Percentiles rank a stretch among this genome's conserved stretches.
phyloP scores from a whole-genome alignment of 1,284 basidiomycete genomes.

The Trichosporon sp. region DNA sequence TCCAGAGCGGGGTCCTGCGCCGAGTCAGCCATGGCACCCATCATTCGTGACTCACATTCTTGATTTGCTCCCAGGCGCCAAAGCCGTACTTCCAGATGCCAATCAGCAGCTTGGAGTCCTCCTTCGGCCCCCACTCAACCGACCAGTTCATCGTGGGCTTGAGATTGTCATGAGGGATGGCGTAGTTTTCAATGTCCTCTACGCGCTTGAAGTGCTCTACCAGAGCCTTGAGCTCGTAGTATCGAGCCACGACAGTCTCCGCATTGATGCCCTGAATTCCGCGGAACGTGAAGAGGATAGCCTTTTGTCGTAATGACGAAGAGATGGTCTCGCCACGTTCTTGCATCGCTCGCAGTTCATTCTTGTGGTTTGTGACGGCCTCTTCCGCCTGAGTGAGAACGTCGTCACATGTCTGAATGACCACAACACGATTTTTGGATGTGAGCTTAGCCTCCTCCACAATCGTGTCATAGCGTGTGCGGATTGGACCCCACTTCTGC shows the following conservation, averaged over 20 bases:
- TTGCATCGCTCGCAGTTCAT: constrained; percentile 66
- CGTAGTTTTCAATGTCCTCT: constrained; percentile 73
- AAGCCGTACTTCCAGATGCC: constrained; percentile 93
- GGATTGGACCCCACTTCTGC: constrained; percentile 96
- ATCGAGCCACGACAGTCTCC: constrained; percentile 86
- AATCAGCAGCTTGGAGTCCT: constrained; percentile 89
- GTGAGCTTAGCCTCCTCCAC: constrained; percentile 87
- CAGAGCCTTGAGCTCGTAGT: constrained; percentile 83
- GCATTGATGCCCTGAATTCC: constrained; percentile 93
- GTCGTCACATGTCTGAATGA: constrained; percentile 86
- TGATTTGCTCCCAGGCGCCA: constrained; percentile 92
- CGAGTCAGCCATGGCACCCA: constrained; percentile 7
- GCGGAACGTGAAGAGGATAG: constrained; percentile 84
- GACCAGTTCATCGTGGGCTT: constrained; percentile 94
- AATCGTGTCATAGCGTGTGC: constrained; percentile 88
- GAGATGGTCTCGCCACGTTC: constrained; percentile 72
- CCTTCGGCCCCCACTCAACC: constrained; percentile 85
- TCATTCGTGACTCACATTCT: constrained; percentile 23
- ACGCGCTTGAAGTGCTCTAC: constrained; percentile 65
- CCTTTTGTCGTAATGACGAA: constrained; percentile 58
- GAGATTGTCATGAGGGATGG: constrained; percentile 83
- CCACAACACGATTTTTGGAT: constrained; percentile 90
- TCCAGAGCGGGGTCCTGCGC: constrained; percentile 70
- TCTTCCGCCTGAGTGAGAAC: constrained; percentile 79
- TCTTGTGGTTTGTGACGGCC: constrained; percentile 78